A percentile compares a stretch with the other conserved stretches of the same genome.
Evolutionary conservation across 306 rosid genomes (phyloP).

Genomic region (Rosa persica): DNA sequence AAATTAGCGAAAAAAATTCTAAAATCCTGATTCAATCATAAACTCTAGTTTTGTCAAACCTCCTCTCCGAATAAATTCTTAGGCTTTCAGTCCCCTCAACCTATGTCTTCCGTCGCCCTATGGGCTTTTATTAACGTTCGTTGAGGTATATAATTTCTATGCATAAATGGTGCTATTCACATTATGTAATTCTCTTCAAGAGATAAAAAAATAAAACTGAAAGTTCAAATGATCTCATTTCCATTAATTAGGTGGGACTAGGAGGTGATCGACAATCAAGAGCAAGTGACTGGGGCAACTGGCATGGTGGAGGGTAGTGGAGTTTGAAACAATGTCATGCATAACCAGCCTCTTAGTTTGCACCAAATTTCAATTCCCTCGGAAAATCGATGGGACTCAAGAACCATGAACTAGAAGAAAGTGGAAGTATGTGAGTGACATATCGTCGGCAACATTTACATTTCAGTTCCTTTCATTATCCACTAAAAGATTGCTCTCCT

Average conservation of each 20-base stretch:
- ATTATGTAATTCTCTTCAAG: not conserved
- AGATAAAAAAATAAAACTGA: too few species aligned
- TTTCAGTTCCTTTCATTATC: slow-evolving; percentile 19
- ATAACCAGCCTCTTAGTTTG: not conserved
- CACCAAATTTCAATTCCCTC: not conserved
- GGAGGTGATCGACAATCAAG: slow-evolving; percentile 9
- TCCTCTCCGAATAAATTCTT: too few species aligned
- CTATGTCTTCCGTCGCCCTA: too few species aligned
- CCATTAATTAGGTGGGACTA: not conserved
- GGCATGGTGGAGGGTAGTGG: slow-evolving; percentile 3
- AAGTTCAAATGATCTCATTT: not conserved
- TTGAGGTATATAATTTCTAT: not conserved
- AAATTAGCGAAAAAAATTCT: too few species aligned
- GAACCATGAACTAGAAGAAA: not conserved
- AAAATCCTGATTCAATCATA: not conserved
- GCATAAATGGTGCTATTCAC: not conserved
- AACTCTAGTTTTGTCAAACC: not conserved
- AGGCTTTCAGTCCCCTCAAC: not conserved
- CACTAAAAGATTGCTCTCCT: slow-evolving; percentile 14
- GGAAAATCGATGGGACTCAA: not conserved
- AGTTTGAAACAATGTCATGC: slow-evolving; percentile 10
- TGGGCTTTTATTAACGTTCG: too few species aligned
- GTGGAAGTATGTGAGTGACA: slow-evolving; percentile 4
- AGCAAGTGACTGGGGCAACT: slow-evolving; percentile 4
- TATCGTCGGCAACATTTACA: not conserved